Evolutionary conservation across 1,139 yeast species (phyloP), one percentile per base, ranked within the genome.

Genomic region (Diutina catenulata): DNA sequence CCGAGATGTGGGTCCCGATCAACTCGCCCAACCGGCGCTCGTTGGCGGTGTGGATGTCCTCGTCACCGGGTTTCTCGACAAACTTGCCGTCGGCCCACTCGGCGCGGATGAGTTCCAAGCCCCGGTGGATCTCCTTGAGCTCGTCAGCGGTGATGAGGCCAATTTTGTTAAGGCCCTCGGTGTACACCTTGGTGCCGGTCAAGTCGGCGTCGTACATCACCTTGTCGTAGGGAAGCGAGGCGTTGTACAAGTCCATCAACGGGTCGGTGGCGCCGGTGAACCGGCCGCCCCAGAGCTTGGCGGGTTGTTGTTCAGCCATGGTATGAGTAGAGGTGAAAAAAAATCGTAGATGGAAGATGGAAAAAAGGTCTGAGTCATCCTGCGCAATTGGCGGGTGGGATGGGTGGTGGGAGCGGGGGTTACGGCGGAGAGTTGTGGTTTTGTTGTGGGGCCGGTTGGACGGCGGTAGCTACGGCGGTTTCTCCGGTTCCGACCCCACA

Each of bases 251-350:
- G 56, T 91, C 94, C 99, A 91, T 91, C 53, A 91, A 67, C 6
- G 99, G 98, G 51, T 91, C 99, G 19, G 95, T 79, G 46, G 91
- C 91, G 2, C 93, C 96, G 41, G 98, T 91, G 63, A 91, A 91
- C 59, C 99, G 77, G 53, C 99, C 99, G 49, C 99, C 99, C 99
- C 99, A 91, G 47, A 93, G 35, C 35, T 31, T 31, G 13, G 35
- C 23, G 21, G 35, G 21, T 20, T 19, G 25, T 21, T 31, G 20
- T 8, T 31, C 35, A 21, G 23, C 10, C 23, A 15, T n/a, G n/a
- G 11, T 28, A 15, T 10, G n/a, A n/a, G n/a, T n/a, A n/a, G n/a
- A n/a, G n/a, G n/a, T n/a, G 8, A 13, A 13, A 16, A 25, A 25
- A 25, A 25, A 13, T 25, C 8, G n/a, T 7, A 25, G 14, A n/a